Percentiles rank a stretch among this genome's conserved stretches.
phyloP scores from a whole-genome alignment of 2,329 filamentous ascomycete species.

The Pseudocercospora eumusae region DNA sequence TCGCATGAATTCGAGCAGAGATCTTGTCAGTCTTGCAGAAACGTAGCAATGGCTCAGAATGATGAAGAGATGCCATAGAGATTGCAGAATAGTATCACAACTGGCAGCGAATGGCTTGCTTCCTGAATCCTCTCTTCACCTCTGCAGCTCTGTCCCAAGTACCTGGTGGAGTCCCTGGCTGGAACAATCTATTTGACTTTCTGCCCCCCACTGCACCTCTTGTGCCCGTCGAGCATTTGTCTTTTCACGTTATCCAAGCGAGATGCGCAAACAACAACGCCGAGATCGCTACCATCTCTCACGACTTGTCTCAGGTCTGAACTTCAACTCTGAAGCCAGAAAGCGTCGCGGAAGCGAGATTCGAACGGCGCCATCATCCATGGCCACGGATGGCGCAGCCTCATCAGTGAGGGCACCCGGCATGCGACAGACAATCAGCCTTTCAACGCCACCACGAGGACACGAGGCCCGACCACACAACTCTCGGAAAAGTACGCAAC shows the following conservation, averaged over 20 bases:
- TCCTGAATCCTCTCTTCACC: not conserved
- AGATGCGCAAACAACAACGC: not conserved
- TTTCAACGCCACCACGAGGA: not conserved
- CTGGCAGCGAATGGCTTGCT: not conserved
- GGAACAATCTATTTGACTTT: not conserved
- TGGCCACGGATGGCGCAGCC: not conserved
- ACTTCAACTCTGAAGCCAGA: too few species aligned
- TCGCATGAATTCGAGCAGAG: not conserved
- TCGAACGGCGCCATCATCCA: not conserved
- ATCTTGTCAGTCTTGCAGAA: not conserved
- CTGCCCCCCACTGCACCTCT: not conserved
- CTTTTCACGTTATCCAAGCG: not conserved
- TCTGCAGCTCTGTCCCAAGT: not conserved
- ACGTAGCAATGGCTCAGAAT: not conserved
- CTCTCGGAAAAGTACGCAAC: not conserved
- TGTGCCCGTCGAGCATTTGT: not conserved
- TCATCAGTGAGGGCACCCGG: not conserved
- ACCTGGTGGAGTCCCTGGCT: not conserved
- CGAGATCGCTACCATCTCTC: not conserved
- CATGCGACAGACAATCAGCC: not conserved
- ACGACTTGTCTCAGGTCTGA: too few species aligned
- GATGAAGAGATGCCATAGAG: not conserved
- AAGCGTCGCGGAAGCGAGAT: not conserved
- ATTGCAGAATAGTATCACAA: not conserved
- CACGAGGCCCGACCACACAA: not conserved